Percentiles rank a stretch among this genome's conserved stretches.
These are phyloP conservation scores for Macadamia integrifolia DNA, from an alignment of 164 flowering plant genomes.

Conservation along the genomic window DNA sequence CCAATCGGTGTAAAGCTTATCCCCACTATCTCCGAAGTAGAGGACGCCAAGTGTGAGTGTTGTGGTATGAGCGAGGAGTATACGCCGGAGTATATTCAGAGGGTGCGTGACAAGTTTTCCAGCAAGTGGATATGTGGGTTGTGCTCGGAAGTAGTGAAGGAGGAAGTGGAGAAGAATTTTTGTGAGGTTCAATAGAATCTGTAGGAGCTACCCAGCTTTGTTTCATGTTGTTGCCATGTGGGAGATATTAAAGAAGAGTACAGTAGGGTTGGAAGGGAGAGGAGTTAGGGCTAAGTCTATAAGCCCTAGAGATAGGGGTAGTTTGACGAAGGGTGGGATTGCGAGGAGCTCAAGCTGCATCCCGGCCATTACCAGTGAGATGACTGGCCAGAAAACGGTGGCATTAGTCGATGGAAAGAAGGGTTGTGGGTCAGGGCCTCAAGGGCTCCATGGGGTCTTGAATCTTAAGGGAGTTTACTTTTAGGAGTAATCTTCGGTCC, in stretches of 20 bases:
- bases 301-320: constrained; percentile 40
- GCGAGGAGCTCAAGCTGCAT: constrained; percentile 82
- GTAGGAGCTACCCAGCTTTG: constrained; percentile 54
- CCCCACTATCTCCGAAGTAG: constrained; percentile 61
- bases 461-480: no score
- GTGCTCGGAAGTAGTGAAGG: constrained; percentile 68
- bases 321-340: constrained; percentile 32
- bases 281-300: constrained; percentile 40
- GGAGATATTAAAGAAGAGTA: constrained; percentile 53
- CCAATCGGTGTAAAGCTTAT: constrained; percentile 19
- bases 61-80: constrained; percentile 79
- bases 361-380: constrained; percentile 62
- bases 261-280: constrained; percentile 22
- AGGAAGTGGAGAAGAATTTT: constrained; percentile 60
- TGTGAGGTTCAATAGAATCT: constrained; percentile 54
- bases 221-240: constrained; percentile 67
- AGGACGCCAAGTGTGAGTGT: constrained; percentile 75
- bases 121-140: constrained; percentile 72
- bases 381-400: constrained; percentile 21
- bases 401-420: constrained; percentile 1
- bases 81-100: constrained; percentile 54
- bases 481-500: no score
- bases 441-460: neutral
- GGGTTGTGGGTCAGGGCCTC: neutral
- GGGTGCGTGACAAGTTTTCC: constrained; percentile 37